Evolutionary conservation across 139 green algal genomes (phyloP).

Genomic region (Spirogloea muscicola): DNA sequence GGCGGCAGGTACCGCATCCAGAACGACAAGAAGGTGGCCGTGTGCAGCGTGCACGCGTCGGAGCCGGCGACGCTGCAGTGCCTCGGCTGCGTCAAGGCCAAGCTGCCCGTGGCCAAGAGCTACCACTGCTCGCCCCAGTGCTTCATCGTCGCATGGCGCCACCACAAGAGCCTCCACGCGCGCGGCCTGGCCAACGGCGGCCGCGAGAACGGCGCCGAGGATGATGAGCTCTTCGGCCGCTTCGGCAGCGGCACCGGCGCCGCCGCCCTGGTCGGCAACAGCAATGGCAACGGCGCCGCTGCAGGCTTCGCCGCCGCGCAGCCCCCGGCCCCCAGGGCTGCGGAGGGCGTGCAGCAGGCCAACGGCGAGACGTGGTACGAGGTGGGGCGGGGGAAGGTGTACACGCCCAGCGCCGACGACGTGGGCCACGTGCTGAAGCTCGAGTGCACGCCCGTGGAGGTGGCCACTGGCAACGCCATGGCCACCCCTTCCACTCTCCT

Average conservation of each 20-base stretch:
- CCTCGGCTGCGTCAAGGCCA: conserved; percentile 76
- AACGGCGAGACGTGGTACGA: conserved; percentile 45
- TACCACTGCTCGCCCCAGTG: conserved; percentile 93
- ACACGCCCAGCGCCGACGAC: conserved; percentile 78
- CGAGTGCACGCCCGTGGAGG: conserved; percentile 58
- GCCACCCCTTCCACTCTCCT: conserved; percentile 47
- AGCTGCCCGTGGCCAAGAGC: conserved; percentile 61
- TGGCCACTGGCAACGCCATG: conserved; percentile 18
- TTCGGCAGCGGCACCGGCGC: conserved; percentile 20
- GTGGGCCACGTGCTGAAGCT: conserved; percentile 84
- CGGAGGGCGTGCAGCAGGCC: not conserved
- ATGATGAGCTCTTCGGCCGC: conserved; percentile 44
- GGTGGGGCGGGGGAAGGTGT: conserved; percentile 61
- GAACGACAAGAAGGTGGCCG: conserved; percentile 62
- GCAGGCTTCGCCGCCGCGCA: too few relatives aligned
- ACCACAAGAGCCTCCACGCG: conserved; percentile 83
- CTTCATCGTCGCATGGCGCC: conserved; percentile 78
- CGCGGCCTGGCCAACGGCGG: conserved; percentile 44
- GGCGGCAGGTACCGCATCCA: conserved; percentile 73
- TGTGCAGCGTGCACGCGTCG: conserved; percentile 84
- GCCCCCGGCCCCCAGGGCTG: not conserved
- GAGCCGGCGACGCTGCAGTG: conserved; percentile 85
- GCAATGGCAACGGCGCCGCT: too few relatives aligned
- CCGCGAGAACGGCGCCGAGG: conserved; percentile 19
- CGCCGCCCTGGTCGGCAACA: not conserved